phyloP scores from a whole-genome alignment of 2,329 filamentous ascomycete genomes.

The Scedosporium aurantiacum region DNA sequence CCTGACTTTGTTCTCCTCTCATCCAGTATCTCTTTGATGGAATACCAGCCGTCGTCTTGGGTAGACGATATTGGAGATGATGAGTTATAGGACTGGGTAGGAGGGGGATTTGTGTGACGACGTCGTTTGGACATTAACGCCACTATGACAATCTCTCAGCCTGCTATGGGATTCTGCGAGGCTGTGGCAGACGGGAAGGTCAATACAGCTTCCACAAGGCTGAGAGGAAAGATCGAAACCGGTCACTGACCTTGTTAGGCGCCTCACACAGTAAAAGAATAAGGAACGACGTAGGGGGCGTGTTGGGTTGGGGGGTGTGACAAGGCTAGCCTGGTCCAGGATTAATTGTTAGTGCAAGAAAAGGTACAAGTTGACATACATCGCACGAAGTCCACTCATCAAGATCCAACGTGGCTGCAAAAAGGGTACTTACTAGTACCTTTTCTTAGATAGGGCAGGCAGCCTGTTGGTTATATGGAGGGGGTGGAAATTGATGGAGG shows the following conservation, averaged over 20 bases:
- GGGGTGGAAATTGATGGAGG: background rate
- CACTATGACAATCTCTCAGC: background rate
- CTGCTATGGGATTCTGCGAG: background rate
- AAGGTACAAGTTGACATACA: background rate
- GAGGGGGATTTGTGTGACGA: slow-evolving; percentile 11
- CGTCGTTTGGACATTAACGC: slow-evolving; percentile 22
- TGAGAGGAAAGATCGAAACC: background rate
- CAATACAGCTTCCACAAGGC: background rate
- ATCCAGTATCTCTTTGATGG: slow-evolving; percentile 23
- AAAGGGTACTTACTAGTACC: background rate
- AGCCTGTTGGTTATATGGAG: background rate
- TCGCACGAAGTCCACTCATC: no score
- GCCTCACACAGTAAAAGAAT: background rate
- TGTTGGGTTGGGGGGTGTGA: background rate
- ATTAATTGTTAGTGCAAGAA: background rate
- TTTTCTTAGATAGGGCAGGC: background rate
- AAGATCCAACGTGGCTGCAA: background rate
- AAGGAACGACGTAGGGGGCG: background rate
- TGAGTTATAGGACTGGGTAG: slow-evolving; percentile 11
- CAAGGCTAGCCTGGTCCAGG: background rate
- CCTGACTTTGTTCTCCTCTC: slow-evolving; percentile 17
- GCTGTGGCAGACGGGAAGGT: background rate
- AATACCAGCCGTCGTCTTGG: slow-evolving; percentile 19
- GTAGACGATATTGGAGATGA: slow-evolving; percentile 3
- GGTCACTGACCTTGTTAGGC: background rate